These are phyloP conservation scores for Nepenthes gracilis DNA, from an alignment of 148 eudicot genomes.

Conservation along the genomic window DNA sequence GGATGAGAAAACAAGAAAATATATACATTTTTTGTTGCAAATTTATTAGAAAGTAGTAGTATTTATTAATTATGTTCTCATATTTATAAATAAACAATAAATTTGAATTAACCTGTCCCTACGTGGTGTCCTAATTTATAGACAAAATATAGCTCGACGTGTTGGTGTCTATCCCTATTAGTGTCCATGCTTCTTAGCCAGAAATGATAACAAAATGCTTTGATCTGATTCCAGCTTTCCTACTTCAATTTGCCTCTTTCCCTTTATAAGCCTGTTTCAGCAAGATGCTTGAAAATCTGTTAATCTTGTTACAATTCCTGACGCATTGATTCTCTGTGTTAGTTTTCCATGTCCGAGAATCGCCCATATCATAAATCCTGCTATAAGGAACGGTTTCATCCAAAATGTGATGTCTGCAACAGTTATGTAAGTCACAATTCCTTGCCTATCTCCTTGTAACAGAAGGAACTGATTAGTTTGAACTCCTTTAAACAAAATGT, in stretches of 20 bases:
- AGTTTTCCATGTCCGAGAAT: constrained; percentile 85
- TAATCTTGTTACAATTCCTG: background rate
- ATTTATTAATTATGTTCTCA: too few relatives aligned
- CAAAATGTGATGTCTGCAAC: constrained; percentile 87
- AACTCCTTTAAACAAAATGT: too few relatives aligned
- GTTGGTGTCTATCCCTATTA: too few relatives aligned
- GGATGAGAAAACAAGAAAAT: too few relatives aligned
- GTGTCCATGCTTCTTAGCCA: too few relatives aligned
- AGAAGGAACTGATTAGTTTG: background rate
- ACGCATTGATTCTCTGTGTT: constrained; percentile 6
- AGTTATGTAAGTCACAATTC: constrained; percentile 43
- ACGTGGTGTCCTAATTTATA: too few relatives aligned
- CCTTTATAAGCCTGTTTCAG: background rate
- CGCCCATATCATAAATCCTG: constrained; percentile 80
- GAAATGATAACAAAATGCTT: background rate
- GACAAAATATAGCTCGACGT: too few relatives aligned
- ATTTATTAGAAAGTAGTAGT: too few relatives aligned
- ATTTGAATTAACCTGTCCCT: too few relatives aligned
- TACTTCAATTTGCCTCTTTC: background rate
- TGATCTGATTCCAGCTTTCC: background rate
- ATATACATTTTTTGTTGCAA: too few relatives aligned
- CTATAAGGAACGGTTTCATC: constrained; percentile 83
- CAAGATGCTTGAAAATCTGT: background rate
- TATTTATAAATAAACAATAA: too few relatives aligned
- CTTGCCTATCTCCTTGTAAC: background rate